Base-by-base conservation (phyloP, 1,284 basidiomycete species). In the Microstroma glucosiphilum region DNA sequence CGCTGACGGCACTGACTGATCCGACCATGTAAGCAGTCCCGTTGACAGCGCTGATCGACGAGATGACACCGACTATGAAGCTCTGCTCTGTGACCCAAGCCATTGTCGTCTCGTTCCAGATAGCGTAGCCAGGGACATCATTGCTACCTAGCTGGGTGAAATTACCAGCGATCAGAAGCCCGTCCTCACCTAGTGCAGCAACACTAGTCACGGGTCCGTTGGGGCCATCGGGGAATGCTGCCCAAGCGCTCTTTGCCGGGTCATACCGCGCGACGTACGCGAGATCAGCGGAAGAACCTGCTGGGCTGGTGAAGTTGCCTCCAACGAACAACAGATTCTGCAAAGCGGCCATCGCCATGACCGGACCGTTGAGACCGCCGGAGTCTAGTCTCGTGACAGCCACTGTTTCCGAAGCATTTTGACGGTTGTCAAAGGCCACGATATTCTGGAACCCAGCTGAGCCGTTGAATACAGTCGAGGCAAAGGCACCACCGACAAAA, bases 401-500 rank as follows among this genome's bases (percentile, higher is more conserved):
- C 30, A 69, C 75, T 51, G 69, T 67, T 37, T 54, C 55, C 0
- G 80, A 82, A 11, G 86, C 86, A 68, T 83, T 82, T 25, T 54
- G 51, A 7, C 13, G 19, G 21, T 15, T 13, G 69, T 86, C 86
- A 79, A 86, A 90, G 4, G 82, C 83, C 40, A 90, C 85, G 60
- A 96, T 85, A 73, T 94, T 94, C 61, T 85, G 82, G 13, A 86
- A 81, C 66, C 4, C 60, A 40, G 41, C 30, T 12, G 11, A 9
- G 37, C 37, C 30, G 30, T 23, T 61, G 23, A 57, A 54, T 30
- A 56, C 25, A 6, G 19, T 54, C 58, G 72, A 75, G 0, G 82
- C 83, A 80, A 96, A 93, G 62, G 84, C 82, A 15, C 94, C 93
- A 41, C 86, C 92, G 49, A 93, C 79, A 80, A 89, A 90, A 48